Percentiles rank a stretch among this genome's conserved stretches.
Conservation (phyloP, 2,329 filamentous ascomycete genomes). For the Fusarium scirpi region DNA sequence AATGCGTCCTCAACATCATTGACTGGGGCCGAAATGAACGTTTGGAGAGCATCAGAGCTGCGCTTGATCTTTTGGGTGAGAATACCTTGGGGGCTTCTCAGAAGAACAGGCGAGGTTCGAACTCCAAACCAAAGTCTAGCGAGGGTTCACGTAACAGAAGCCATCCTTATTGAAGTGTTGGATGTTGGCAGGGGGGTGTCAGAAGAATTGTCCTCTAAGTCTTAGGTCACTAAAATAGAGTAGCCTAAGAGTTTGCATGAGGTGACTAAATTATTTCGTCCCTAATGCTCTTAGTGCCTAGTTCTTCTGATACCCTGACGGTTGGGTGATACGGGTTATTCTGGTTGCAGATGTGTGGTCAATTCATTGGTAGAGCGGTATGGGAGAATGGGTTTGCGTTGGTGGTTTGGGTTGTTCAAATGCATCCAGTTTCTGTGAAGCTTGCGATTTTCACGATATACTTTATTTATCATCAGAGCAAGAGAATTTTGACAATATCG, state of each 20-base stretch:
- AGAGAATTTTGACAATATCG: too few species aligned
- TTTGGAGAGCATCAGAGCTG: conserved; percentile 44
- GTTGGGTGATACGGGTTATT: not conserved
- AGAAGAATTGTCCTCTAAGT: not conserved
- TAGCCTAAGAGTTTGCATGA: not conserved
- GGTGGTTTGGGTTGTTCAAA: not conserved
- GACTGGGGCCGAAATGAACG: conserved; percentile 51
- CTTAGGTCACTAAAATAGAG: not conserved
- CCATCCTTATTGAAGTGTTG: not conserved
- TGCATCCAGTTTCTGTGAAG: too few species aligned
- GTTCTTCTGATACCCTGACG: not conserved
- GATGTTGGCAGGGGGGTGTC: not conserved
- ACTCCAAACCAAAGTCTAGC: not conserved
- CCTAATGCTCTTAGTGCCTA: not conserved
- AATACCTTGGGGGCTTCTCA: not conserved
- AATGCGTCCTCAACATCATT: conserved; percentile 52
- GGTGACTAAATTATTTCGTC: not conserved
- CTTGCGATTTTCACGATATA: not conserved
- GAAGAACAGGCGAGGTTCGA: not conserved
- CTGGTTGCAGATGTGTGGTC: not conserved
- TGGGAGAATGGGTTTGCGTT: not conserved
- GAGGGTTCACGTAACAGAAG: not conserved
- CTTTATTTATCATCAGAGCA: not conserved
- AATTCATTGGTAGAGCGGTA: not conserved
- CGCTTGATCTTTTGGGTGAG: conserved; percentile 16